These are phyloP conservation scores for Neofusicoccum sp. DNA, from an alignment of 2,329 filamentous ascomycete genomes.

Conservation along the genomic window DNA sequence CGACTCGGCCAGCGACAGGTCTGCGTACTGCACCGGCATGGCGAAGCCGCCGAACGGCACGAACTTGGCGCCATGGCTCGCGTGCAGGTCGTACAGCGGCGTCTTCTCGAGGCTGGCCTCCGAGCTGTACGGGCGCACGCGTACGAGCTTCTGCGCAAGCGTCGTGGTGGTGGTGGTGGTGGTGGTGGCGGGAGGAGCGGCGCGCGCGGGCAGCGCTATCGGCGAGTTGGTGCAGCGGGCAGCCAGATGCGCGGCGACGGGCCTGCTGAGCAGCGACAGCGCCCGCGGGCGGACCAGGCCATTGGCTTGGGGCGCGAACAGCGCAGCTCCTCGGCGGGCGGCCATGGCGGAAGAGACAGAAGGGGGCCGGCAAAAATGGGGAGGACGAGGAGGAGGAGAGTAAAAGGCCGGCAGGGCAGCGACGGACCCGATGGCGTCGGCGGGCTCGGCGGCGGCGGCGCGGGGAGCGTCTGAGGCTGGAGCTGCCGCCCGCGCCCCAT, in stretches of 20 bases:
- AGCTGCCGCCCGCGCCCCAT: conserved; percentile 10
- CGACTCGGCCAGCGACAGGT: conserved; percentile 76
- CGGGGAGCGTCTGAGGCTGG: not conserved
- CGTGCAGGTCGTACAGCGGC: conserved; percentile 76
- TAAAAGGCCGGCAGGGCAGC: not conserved
- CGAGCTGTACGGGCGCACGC: conserved; percentile 33
- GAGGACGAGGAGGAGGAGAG: not conserved
- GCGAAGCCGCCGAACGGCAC: conserved; percentile 92
- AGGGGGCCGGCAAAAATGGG: not conserved
- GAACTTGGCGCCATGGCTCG: conserved; percentile 84
- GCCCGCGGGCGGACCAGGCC: conserved; percentile 11
- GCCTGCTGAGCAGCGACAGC: conserved; percentile 5
- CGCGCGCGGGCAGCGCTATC: not conserved
- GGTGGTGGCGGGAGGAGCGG: not conserved
- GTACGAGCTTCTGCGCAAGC: conserved; percentile 5
- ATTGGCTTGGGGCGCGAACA: conserved; percentile 22
- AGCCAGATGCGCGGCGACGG: not conserved
- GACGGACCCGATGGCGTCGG: not conserved
- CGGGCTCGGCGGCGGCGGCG: not conserved
- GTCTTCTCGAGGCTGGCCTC: conserved; percentile 54
- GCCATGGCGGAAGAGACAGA: conserved; percentile 4
- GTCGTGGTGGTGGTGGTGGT: not conserved
- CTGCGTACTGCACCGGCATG: conserved; percentile 90
- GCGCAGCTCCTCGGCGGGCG: conserved; percentile 14
- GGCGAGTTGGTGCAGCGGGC: conserved; percentile 20